Percentiles rank a stretch among this genome's conserved stretches.
phyloP scores from a whole-genome alignment of 1,139 yeast genomes.

The Pichia sp. region DNA sequence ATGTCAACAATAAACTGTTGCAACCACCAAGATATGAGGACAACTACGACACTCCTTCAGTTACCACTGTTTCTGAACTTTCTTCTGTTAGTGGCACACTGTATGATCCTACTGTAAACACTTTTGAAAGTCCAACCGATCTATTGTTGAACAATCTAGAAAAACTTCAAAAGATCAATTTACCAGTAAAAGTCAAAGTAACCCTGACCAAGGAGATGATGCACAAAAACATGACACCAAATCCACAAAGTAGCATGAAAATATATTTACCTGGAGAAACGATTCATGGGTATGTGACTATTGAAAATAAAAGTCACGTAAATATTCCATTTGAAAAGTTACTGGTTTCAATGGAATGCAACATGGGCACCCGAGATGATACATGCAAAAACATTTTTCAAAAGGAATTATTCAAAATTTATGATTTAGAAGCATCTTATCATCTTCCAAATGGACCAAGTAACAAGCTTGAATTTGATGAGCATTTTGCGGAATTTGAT shows the following conservation, averaged over 20 bases:
- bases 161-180: conserved; percentile 23
- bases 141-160: conserved; percentile 28
- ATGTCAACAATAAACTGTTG: neutral
- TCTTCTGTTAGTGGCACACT: conserved; percentile 1
- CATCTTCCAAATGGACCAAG: conserved; percentile 13
- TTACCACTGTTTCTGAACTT: neutral
- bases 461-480: too few relatives aligned
- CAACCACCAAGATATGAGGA: conserved; percentile 15
- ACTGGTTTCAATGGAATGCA: conserved; percentile 50
- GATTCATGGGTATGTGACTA: conserved; percentile 41
- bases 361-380: conserved; percentile 5
- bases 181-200: conserved; percentile 5
- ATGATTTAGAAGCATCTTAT: conserved; percentile 35
- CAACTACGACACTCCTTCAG: neutral
- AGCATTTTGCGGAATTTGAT: neutral
- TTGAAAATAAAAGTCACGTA: conserved; percentile 34
- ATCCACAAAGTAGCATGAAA: conserved; percentile 1
- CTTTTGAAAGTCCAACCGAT: conserved; percentile 16
- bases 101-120: neutral
- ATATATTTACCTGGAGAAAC: conserved; percentile 43
- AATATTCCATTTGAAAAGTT: conserved; percentile 47
- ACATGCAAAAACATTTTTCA: neutral
- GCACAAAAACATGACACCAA: neutral
- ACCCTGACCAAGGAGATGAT: conserved; percentile 1
- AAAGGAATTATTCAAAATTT: conserved; percentile 18